Evolutionary conservation across 2,329 filamentous ascomycete species (phyloP).

Genomic region (Botrytis squamosa): DNA sequence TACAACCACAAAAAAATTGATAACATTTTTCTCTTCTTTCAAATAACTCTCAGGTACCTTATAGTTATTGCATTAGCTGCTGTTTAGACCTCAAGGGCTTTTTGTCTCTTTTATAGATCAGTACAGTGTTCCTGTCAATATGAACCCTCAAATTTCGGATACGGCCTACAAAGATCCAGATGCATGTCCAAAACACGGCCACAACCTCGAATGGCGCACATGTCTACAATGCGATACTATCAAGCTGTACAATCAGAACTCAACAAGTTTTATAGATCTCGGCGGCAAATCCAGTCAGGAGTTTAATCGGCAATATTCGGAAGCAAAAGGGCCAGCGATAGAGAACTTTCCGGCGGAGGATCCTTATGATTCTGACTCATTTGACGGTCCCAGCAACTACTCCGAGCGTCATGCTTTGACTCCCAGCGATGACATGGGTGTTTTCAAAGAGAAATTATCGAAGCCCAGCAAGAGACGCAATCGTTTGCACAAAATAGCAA

Average conservation of each 20-base stretch:
- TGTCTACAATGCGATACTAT: slow-evolving; percentile 7
- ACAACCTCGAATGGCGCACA: slow-evolving; percentile 9
- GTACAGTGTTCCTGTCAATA: not conserved
- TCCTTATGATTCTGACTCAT: not conserved
- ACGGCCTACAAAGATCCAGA: not conserved
- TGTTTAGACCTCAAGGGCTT: not conserved
- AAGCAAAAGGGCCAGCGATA: not conserved
- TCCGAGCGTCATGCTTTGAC: not conserved
- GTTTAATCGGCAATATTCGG: not conserved
- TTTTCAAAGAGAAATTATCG: not conserved
- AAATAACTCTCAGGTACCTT: not conserved
- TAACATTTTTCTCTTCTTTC: not conserved
- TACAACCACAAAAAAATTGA: not conserved
- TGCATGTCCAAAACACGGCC: not conserved
- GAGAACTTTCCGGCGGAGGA: not conserved
- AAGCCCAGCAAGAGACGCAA: not conserved
- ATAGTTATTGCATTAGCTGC: not conserved
- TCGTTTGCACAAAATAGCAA: not conserved
- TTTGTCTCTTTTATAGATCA: not conserved
- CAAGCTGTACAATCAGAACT: not conserved
- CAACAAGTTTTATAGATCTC: not conserved
- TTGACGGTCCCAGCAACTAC: not conserved
- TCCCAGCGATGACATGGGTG: not conserved
- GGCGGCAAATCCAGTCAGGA: not conserved
- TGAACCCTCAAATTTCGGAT: not conserved